Conservation (phyloP, 495 filamentous ascomycete genomes). For the Cladorrhinum samala region DNA sequence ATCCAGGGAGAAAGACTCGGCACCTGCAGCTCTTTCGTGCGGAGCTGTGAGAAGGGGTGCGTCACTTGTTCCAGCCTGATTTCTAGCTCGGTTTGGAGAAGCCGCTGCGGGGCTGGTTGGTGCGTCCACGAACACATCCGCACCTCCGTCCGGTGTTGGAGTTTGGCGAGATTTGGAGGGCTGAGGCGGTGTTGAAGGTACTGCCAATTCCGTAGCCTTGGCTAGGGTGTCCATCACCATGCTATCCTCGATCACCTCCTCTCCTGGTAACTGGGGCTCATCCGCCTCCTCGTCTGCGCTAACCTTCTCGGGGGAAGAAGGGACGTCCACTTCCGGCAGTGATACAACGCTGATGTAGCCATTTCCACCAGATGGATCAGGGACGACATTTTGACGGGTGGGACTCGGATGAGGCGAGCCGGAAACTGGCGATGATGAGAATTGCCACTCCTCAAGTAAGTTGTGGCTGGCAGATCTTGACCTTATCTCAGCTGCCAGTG, state of each 20-base stretch:
- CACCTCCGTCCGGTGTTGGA: slow-evolving; percentile 37
- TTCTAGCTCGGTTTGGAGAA: slow-evolving; percentile 12
- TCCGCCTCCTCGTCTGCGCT: slow-evolving; percentile 3
- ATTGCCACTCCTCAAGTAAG: slow-evolving; percentile 39
- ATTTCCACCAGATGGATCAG: slow-evolving; percentile 9
- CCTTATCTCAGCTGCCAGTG: slow-evolving; percentile 40
- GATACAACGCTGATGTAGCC: slow-evolving; percentile 15
- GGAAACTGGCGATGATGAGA: slow-evolving; percentile 41
- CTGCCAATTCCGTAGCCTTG: not conserved
- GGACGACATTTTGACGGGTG: slow-evolving; percentile 11
- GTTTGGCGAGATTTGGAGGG: slow-evolving; percentile 16
- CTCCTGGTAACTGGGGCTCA: slow-evolving; percentile 1
- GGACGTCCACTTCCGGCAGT: slow-evolving; percentile 7
- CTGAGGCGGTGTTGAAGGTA: slow-evolving; percentile 17
- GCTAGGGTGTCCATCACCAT: slow-evolving; percentile 10
- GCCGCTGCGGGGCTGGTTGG: slow-evolving; percentile 31
- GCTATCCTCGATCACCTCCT: slow-evolving; percentile 25
- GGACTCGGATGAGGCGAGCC: slow-evolving; percentile 31
- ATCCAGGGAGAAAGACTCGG: slow-evolving; percentile 35
- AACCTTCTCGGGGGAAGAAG: slow-evolving; percentile 2
- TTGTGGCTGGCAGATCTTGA: slow-evolving; percentile 34
- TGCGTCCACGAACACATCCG: slow-evolving; percentile 44
- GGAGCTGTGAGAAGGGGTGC: slow-evolving; percentile 3
- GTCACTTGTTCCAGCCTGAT: too few species aligned
- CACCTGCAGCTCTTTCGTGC: too few species aligned